Evolutionary conservation across 202 grass and related monocot species (phyloP).

Genomic region (Musa balbisiana): DNA sequence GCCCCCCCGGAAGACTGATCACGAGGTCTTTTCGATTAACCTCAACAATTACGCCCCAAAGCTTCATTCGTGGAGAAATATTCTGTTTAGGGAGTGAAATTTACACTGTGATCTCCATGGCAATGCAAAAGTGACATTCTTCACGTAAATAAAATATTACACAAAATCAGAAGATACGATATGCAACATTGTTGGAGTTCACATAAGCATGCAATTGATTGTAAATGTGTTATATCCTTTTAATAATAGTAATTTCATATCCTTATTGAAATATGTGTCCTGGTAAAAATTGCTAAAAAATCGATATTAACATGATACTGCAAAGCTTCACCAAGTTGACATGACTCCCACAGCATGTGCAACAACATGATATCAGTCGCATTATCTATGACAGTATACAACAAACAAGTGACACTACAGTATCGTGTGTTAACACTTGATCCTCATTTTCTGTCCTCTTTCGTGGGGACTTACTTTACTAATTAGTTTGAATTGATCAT

Average conservation of each 20-base stretch:
- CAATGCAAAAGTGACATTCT: not conserved
- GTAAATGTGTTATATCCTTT: too few species aligned
- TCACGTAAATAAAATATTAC: not conserved
- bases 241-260: too few species aligned
- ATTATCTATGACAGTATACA: too few species aligned
- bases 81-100: constrained; percentile 40
- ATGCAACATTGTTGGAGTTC: not conserved
- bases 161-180: not conserved
- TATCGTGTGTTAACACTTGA: too few species aligned
- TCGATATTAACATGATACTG: not conserved
- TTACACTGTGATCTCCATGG: not conserved
- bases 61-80: constrained; percentile 85
- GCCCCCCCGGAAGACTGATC: constrained; percentile 81
- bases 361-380: too few species aligned
- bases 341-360: too few species aligned
- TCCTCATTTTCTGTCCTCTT: too few species aligned
- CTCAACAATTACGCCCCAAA: constrained; percentile 79
- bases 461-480: too few species aligned
- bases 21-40: constrained; percentile 83
- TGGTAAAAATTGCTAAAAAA: not conserved
- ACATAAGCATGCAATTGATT: too few species aligned
- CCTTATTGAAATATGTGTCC: too few species aligned
- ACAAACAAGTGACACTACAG: too few species aligned
- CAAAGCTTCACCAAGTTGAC: not conserved
- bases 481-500: too few species aligned